Conservation (phyloP, 805 yeast genomes). For the Helenozyma baotianmanensis region DNA sequence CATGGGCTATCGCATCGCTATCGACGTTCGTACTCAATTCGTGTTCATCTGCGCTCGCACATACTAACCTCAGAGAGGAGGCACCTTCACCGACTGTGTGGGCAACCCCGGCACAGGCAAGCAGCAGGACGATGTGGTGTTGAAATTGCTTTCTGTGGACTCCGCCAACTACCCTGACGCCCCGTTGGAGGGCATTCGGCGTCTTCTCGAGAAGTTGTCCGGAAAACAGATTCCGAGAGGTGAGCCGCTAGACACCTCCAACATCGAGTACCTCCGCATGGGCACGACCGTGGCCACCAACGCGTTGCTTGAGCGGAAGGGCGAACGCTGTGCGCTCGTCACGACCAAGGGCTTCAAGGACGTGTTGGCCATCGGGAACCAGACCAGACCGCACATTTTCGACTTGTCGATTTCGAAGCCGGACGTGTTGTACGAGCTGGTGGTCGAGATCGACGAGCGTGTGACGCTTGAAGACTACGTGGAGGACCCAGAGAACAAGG, state of each 20-base stretch:
- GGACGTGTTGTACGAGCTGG: slow-evolving; percentile 65
- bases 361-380: slow-evolving; percentile 80
- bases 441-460: slow-evolving; percentile 84
- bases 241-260: slow-evolving; percentile 14
- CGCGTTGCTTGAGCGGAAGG: slow-evolving; percentile 88
- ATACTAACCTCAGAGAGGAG: slow-evolving; percentile 11
- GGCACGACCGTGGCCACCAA: slow-evolving; percentile 67
- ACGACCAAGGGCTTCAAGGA: slow-evolving; percentile 90
- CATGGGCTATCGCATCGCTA: slow-evolving; percentile 17
- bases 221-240: slow-evolving; percentile 13
- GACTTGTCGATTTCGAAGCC: slow-evolving; percentile 74
- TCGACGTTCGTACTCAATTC: slow-evolving; percentile 12
- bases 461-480: slow-evolving; percentile 58
- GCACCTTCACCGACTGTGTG: slow-evolving; percentile 18
- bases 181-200: slow-evolving; percentile 16
- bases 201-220: slow-evolving; percentile 12
- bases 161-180: slow-evolving; percentile 17
- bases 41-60: not conserved
- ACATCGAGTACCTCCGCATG: slow-evolving; percentile 19
- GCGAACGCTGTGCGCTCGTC: slow-evolving; percentile 78
- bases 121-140: slow-evolving; percentile 15
- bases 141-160: slow-evolving; percentile 16
- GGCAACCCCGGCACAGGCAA: slow-evolving; percentile 17
- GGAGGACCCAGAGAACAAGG: slow-evolving; percentile 10
- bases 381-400: slow-evolving; percentile 85